Base-by-base conservation (phyloP, 1,284 basidiomycete species). In the Pascua guehoae region DNA sequence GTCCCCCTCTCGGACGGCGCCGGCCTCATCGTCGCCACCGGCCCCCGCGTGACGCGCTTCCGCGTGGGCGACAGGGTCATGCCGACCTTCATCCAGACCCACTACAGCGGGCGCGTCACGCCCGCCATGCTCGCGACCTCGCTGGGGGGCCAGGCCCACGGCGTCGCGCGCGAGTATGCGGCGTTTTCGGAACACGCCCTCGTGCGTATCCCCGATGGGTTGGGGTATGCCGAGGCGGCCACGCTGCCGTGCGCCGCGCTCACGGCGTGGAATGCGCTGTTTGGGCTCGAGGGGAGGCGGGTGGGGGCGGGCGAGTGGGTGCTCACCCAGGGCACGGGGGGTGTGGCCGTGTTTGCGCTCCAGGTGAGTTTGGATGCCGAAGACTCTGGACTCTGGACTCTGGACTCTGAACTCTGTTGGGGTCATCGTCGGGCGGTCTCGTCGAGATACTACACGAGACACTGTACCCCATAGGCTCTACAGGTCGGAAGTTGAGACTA, bases 1-100 rank as follows among this genome's bases (percentile, higher is more conserved):
- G 54, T 65, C 42, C 84, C 85, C 1, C 77, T 80, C 66, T 86
- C 85, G 7, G 86, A 87, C 63, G 80, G 82, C 60, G 84, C 86
- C 14, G 85, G 86, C 10, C 82, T 85, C 65, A 76, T 87, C 48
- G 71, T 84, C 41, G 77, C 79, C 4, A 67, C 85, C 16, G 85
- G 85, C 5, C 70, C 74, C 41, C 79, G 79, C 12, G 83, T 85
- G n/a, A 79, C 69, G 40, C 68, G 71, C 12, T 85, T 80, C 80
- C 79, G 79, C 57, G 58, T 71, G 4, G 84, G 85, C 12, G 84
- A 86, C 66, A 81, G 83, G 16, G 83, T 86, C 54, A 81, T 77
- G 50, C 43, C 47, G 16, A 32, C 38, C 18, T 57, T 53, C 48
- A 36, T 46, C n/a, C 58, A 51, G 46, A 73, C 79, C 5, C 81